Evolutionary conservation across 306 rosid species (phyloP), one percentile per base, ranked within the genome.

Genomic region (Sechiopsis laciniata): DNA sequence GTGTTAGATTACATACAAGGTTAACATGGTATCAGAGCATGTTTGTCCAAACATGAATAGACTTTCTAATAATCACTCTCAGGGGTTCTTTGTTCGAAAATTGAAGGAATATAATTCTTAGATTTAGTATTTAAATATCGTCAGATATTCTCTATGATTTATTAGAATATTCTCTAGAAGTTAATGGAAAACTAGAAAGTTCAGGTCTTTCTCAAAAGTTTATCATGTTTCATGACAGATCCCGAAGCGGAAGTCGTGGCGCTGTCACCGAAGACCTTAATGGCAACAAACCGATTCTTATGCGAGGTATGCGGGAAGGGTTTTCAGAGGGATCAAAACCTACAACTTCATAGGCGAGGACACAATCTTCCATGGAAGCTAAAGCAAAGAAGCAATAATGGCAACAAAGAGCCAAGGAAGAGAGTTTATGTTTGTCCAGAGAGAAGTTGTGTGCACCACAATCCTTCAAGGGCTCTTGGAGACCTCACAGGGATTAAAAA

Each of bases 301-400:
- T 91, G 97, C 40, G 97, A 91, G 71, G 87, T 89, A 4, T 91
- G 97, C 29, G 94, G 96, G 73, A 91, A 91, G 75, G 97, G 97
- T 4, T 91, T 91, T 40, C 97, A 91, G 59, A 87, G 97, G 79
- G 97, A 91, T 80, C 97, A 91, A 57, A 91, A 91, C 77, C 89
- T 91, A 37, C 97, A 91, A 70, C 91, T 91, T 6, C 97, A 91
- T 71, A 40, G 97, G 69, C 73, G 97, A 0, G 97, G 97, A 60
- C 97, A 91, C 52, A 91, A 91, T 63, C 97, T 91, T 52, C 97
- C 97, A 4, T 91, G 97, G 97, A 91, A 91, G 82, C 89, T 91
- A 3, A 89, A 89, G 87, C 97, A 91, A 32, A 85, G 97, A 54
- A 85, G 86, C 4, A 83, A 80, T 1, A 79, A 37, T 37, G 45